Evolutionary conservation across 179 eudicot genomes (phyloP), one percentile per base, ranked within the genome.

Genomic region (Gypsophila paniculata): DNA sequence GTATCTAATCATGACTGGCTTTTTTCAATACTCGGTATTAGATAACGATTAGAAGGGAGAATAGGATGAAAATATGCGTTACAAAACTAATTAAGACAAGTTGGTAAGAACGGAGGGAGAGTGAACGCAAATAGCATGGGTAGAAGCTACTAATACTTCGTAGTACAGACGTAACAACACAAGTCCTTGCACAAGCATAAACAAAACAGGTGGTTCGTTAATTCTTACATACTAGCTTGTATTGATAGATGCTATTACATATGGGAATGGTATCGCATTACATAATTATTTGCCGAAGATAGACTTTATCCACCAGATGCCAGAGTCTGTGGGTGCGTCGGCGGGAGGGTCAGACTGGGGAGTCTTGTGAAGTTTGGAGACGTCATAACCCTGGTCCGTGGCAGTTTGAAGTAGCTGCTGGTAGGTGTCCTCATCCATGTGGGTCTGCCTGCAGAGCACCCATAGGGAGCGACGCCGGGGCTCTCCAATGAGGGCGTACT

Each of bases 291-390:
- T 46, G 52, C 66, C 23, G 48, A 62, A 62, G 23, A 60, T 22
- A 1, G 48, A 62, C 22, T 62, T 34, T 44, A 36, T 23, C 44
- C 65, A 61, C 42, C 11, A 61, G 65, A 4, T 5, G 44, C 11
- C 18, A 9, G 2, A 1, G 9, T 46, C 52, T 5, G 5, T 29
- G 44, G 65, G 39, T 9, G 42, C 23, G 6, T 17, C 22, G 1
- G 89, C 92, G 8, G 92, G 94, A 25, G 90, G 77, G 61, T 90
- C 85, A 23, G 90, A 71, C 48, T 92, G 98, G 0, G 87, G 85
- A 73, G 98, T 92, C 86, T 87, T 92, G 70, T 82, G 87, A n/a
- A 92, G 92, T 61, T 89, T 92, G 87, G 82, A 86, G 60, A 89
- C 95, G 76, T 92, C 98, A 74, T 92, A 92, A 0, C 98, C 98